Evolutionary conservation across 768 basidiomycete genomes (phyloP), one percentile per base, ranked within the genome.

Genomic region (Rhodotorula taiwanensis): DNA sequence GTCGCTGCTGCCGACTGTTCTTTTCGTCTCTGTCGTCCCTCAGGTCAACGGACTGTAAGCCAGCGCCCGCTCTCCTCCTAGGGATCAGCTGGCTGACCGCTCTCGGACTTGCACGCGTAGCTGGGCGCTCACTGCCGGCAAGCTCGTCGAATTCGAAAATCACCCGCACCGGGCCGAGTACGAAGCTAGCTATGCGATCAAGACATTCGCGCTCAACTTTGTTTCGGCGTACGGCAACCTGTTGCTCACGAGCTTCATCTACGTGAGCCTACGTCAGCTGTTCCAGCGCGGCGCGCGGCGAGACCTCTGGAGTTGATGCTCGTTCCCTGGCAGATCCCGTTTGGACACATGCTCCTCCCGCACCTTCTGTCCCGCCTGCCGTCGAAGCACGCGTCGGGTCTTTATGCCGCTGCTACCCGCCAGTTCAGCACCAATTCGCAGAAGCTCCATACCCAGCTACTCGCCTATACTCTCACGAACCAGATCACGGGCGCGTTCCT

Each of bases 181-280:
- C 74, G 82, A 84, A 61, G 82, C 83, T 11, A 89, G 88, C 23
- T 80, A 95, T 30, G 91, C 92, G 21, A 79, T 87, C 73, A 99
- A 97, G 76, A 87, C 88, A 5, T 99, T 98, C 73, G 83, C 86
- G 2, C 81, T 98, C 57, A 86, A 86, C 36, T 84, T 87, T 0
- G 82, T 97, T 72, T 90, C 93, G 25, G 87, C 94, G 0, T 97
- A 93, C 74, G 84, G 92, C 39, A 64, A 58, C 23, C 82, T 99
- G n/a, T 84, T 83, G 10, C 83, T 98, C 21, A 89, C 87, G n/a
- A 91, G 93, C 21, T 97, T 92, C 73, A 83, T 95, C 53, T 99
- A 98, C 74, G 73, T 81, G 82, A 55, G 83, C 90, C 65, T 90
- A 92, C 87, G 77, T 13, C 73, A 79, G 53, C 78, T 81, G 34